A percentile compares a stretch with the other conserved stretches of the same genome.
Conservation (phyloP, 108 stramenopile genomes). For the Skeletonema costatum region DNA sequence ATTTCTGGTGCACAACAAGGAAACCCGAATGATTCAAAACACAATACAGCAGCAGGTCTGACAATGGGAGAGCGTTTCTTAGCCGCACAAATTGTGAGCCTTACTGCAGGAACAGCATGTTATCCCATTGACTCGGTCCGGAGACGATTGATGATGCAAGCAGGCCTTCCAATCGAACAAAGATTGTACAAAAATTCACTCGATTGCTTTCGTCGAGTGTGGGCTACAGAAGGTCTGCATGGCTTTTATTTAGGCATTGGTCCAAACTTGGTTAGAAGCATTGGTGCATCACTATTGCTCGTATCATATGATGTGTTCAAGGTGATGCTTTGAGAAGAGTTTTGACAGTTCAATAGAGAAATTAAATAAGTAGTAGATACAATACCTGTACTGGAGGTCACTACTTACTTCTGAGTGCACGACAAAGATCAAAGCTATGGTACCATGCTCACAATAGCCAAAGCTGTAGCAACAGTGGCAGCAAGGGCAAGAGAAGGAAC, state of each 20-base stretch:
- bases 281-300: constrained; percentile 81
- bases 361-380: background rate
- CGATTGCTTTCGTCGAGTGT: constrained; percentile 67
- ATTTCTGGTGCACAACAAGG: constrained; percentile 19
- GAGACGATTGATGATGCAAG: constrained; percentile 97
- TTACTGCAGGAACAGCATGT: constrained; percentile 89
- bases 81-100: constrained; percentile 89
- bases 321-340: constrained; percentile 17
- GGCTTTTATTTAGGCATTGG: constrained; percentile 85
- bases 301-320: constrained; percentile 80
- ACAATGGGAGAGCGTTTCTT: constrained; percentile 78
- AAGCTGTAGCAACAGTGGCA: too few species aligned
- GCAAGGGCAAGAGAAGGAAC: too few species aligned
- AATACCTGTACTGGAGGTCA: background rate
- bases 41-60: constrained; percentile 17
- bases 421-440: background rate
- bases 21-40: constrained; percentile 9
- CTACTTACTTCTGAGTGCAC: background rate
- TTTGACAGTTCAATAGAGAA: too few species aligned
- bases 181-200: constrained; percentile 63
- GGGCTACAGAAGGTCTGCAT: constrained; percentile 60
- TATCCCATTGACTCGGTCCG: constrained; percentile 99
- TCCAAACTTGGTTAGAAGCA: constrained; percentile 78
- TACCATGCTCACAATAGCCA: too few species aligned
- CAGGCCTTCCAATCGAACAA: constrained; percentile 52